Base-by-base conservation (phyloP, 345 rosid species). In the Citrus sp. region DNA sequence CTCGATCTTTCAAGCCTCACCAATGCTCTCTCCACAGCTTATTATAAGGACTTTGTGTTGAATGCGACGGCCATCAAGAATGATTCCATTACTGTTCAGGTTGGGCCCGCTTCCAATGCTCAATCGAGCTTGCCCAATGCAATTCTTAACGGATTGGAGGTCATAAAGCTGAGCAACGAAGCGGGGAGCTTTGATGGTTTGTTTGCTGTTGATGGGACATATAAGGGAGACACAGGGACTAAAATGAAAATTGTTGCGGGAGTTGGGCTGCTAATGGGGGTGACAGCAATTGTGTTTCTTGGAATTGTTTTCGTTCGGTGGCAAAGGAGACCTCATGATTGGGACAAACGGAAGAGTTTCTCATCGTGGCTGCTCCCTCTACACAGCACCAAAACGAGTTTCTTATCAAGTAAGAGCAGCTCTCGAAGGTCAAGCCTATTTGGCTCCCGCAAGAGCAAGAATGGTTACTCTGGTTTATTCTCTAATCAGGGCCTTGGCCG, bases 291-390 rank as follows among this genome's bases (percentile, higher is more conserved):
- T 80, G 25, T 86, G 32, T 80, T 90, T 13, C 85, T 92, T 28
- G 89, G 83, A 4, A 30, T 86, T 5, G 75, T 84, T 40, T 90
- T 84, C 70, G 67, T 88, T 55, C 65, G 90, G 79, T 87, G 90
- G 91, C 86, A 82, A 37, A 88, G 73, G 82, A 77, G 89, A 72
- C 93, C 94, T 74, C 73, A 86, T 25, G 91, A 87, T 72, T 92
- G 92, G 91, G 83, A 92, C 70, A 86, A 84, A 68, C 84, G 80
- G 38, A 87, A 86, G 10, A 93, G 94, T 83, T 88, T 90, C 86
- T 91, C 97, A 0, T 88, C 94, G 0, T 90, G 97, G 97, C 84
- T 90, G 19, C 92, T 89, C 60, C 93, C 96, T 54, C 72, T 90
- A 40, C 88, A 84, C 75, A 58, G 85, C 27, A 80, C 86, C 83